These are phyloP conservation scores for Cicer chorassanicum DNA, from an alignment of 306 rosid species.

Conservation along the genomic window DNA sequence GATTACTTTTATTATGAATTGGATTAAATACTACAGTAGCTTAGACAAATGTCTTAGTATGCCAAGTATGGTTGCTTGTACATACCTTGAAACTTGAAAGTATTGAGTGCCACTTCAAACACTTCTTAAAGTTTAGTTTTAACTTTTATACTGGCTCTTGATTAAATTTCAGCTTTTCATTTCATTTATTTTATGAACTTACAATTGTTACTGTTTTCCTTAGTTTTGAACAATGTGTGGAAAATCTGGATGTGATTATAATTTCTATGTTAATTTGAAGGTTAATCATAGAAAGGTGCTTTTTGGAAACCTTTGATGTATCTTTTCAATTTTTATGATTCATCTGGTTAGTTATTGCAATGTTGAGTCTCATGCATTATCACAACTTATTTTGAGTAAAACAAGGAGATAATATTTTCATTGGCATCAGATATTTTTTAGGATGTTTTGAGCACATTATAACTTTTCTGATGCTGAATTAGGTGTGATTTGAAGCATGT, in stretches of 20 bases:
- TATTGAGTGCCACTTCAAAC: slow-evolving; percentile 34
- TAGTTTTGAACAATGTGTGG: slow-evolving; percentile 26
- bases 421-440: slow-evolving; percentile 7
- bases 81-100: slow-evolving; percentile 42
- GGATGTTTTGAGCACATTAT: slow-evolving; percentile 25
- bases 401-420: slow-evolving; percentile 26
- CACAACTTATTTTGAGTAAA: slow-evolving; percentile 29
- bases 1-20: slow-evolving; percentile 24
- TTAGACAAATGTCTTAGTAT: slow-evolving; percentile 28
- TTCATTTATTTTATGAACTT: slow-evolving; percentile 18
- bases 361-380: slow-evolving; percentile 13
- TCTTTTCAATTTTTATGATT: slow-evolving; percentile 20
- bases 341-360: slow-evolving; percentile 23
- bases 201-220: background rate
- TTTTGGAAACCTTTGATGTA: background rate
- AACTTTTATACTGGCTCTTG: slow-evolving; percentile 14
- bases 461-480: slow-evolving; percentile 30
- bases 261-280: slow-evolving; percentile 7
- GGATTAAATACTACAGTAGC: slow-evolving; percentile 18
- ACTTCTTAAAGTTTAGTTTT: slow-evolving; percentile 8
- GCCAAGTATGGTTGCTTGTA: slow-evolving; percentile 13
- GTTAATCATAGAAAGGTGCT: slow-evolving; percentile 10
- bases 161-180: slow-evolving; percentile 26
- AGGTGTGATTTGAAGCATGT: slow-evolving; percentile 29
- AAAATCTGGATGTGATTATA: background rate